Evolutionary conservation across 2,329 filamentous ascomycete species (phyloP), one percentile per base, ranked within the genome.

Genomic region (Dactylellina haptotyla): DNA sequence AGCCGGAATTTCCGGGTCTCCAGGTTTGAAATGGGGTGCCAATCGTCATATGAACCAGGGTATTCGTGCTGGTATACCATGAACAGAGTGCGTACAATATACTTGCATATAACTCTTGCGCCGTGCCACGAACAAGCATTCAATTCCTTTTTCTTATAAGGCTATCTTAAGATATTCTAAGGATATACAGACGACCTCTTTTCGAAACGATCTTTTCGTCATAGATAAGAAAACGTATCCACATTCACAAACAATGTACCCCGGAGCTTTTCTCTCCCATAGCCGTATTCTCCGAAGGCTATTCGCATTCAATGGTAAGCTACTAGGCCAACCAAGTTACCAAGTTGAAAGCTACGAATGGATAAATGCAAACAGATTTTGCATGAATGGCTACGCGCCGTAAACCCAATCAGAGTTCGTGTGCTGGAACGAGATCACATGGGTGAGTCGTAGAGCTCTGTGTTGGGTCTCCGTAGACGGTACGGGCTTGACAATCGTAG

Each of bases 241-340:
- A n/a, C n/a, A n/a, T 6, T 23, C 45, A 50, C 10, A 18, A n/a
- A 50, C 4, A 4, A 3, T n/a, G 25, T 61, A 32, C 41, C 18
- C 14, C 20, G 5, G 32, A 32, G 6, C 30, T 32, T 14, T 41
- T 39, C 16, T 23, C 4, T 12, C 20, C n/a, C 20, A 45, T 18
- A n/a, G 18, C 28, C 50, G 62, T 41, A 20, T 51, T 2, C 16
- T 14, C 63, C 43, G 53, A 67, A 67, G 63, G 63, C 63, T 67
- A 43, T 23, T 32, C 18, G 5, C 34, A 58, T 67, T 67, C 53
- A 37, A 50, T 26, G n/a, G 25, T 18, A 39, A 28, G 51, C 39
- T 25, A 25, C 32, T 63, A 20, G 30, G 34, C 34, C 14, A 8
- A 10, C 6, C 12, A 20, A 54, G 18, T 18, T 6, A 9, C n/a